phyloP scores from a whole-genome alignment of 1,284 basidiomycete species.

The Marasmius fiardii region DNA sequence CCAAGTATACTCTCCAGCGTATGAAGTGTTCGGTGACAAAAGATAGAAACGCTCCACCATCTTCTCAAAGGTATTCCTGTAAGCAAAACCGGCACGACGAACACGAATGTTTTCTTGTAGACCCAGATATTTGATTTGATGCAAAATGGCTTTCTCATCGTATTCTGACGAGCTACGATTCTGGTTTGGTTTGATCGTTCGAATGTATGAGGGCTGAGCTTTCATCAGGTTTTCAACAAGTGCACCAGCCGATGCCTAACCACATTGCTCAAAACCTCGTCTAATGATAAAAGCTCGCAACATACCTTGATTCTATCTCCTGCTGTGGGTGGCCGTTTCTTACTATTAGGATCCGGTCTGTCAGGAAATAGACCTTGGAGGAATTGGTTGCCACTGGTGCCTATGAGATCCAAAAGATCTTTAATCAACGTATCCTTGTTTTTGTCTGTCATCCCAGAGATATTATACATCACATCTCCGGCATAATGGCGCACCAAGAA shows the following conservation, averaged over 20 bases:
- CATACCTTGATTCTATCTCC: conserved; percentile 95
- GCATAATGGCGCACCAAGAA: conserved; percentile 95
- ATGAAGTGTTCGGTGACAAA: conserved; percentile 92
- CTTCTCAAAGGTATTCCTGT: conserved; percentile 97
- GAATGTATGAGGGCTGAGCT: conserved; percentile 97
- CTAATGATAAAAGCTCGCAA: conserved; percentile 5
- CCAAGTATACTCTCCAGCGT: conserved; percentile 99
- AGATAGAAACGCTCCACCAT: conserved; percentile 99
- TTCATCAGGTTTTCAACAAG: conserved; percentile 96
- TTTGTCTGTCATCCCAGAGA: conserved; percentile 99
- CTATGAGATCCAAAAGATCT: conserved; percentile 90
- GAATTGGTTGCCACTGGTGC: conserved; percentile 78
- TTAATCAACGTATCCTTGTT: conserved; percentile 98
- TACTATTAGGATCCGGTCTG: conserved; percentile 92
- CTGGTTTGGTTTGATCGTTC: conserved; percentile 99
- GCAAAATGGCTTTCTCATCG: conserved; percentile 91
- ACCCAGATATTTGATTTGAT: conserved; percentile 99
- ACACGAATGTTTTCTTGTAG: conserved; percentile 99
- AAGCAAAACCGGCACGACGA: conserved; percentile 95
- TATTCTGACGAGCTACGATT: conserved; percentile 93
- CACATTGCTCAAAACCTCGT: conserved; percentile 6
- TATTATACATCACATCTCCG: conserved; percentile 98
- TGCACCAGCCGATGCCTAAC: conserved; percentile 82
- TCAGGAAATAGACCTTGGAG: conserved; percentile 91
- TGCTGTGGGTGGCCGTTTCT: conserved; percentile 97